Base-by-base conservation (phyloP, 108 stramenopile genomes). In the Nitzschia putrida region DNA sequence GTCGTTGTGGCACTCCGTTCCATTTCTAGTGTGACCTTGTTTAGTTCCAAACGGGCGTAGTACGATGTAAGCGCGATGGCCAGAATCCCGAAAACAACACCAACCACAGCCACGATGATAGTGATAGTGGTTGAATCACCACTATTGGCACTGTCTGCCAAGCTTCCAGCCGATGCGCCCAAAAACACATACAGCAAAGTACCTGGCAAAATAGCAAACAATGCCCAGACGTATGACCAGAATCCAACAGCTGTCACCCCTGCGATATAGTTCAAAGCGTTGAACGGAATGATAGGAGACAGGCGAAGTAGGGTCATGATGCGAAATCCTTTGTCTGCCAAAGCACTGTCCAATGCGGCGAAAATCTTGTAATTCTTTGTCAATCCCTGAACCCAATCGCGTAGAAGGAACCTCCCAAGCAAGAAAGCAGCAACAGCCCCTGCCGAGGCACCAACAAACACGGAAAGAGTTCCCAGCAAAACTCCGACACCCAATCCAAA, bases 161-260 rank as follows among this genome's bases (percentile, higher is more conserved):
- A 53, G 39, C 72, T 69, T 16, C 88, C 87, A 20, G 88, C 88
- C 20, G 85, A 84, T 0, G 91, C 85, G 22, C 91, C 91, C 52
- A 92, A 60, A 58, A 89, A 92, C 10, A 82, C 83, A 66, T 81
- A 92, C 11, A 92, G 58, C 0, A 88, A 69, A 14, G 88, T 89
- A 7, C 91, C 91, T 0, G 91, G 91, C n/a, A 92, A 29, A 9
- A 92, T 86, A 4, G 77, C 88, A 52, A 88, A 49, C 23, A 86
- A 42, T 8, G 91, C 68, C 13, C 79, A 21, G 0, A 40, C 23
- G 47, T 89, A 92, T 53, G 77, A 61, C 40, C 41, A 53, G 11
- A 86, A 61, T 51, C 63, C 56, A 7, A 89, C 59, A 0, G 81
- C 65, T 8, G 90, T 80, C 23, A 79, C 57, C 0, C 84, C 84